Base-by-base conservation (phyloP, 2,329 filamentous ascomycete genomes). In the Tolypocladium sp. region DNA sequence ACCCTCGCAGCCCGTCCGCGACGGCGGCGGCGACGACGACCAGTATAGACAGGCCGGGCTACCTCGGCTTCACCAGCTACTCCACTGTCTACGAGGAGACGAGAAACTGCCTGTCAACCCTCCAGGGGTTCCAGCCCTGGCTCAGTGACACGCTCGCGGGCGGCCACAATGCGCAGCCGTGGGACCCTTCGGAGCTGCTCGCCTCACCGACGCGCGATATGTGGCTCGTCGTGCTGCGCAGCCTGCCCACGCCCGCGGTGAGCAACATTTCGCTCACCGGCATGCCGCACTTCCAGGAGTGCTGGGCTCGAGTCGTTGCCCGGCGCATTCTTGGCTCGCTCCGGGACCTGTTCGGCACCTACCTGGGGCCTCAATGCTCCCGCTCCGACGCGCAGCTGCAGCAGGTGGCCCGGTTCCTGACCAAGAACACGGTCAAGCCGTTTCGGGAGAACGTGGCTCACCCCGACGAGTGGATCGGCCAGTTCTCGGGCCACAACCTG, bases 31-130 rank as follows among this genome's bases (percentile, higher is more conserved):
- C 46, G 17, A 4, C 46, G 27, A 4, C 17, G 6, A 20, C 46
- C 27, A 33, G 15, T 12, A 51, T 52, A 2, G 46, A n/a, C 27
- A 53, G 57, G 4, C 59, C 65, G 17, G 77, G 77, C 1, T 78
- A 78, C 66, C 69, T 79, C n/a, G 77, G 77, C 57, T 77, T 73
- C 63, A 78, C 75, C 2, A 78, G 75, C 58, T 76, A 75, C 61
- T 74, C 46, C 69, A 69, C 71, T 17, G 74, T 78, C 27, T 75
- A 74, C 55, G 73, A 76, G 27, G 76, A 78, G 59, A 76, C 76
- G 1, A 69, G 73, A 10, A 73, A 71, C 46, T 76, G 70, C 22
- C 64, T 77, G 2, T 73, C 70, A 5, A 68, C 73, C 6, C 64
- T 73, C 12, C 44, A 49, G 13, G 66, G 68, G 35, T 61, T 62